Evolutionary conservation across 2,329 filamentous ascomycete species (phyloP).

Genomic region (Diaporthe eres): DNA sequence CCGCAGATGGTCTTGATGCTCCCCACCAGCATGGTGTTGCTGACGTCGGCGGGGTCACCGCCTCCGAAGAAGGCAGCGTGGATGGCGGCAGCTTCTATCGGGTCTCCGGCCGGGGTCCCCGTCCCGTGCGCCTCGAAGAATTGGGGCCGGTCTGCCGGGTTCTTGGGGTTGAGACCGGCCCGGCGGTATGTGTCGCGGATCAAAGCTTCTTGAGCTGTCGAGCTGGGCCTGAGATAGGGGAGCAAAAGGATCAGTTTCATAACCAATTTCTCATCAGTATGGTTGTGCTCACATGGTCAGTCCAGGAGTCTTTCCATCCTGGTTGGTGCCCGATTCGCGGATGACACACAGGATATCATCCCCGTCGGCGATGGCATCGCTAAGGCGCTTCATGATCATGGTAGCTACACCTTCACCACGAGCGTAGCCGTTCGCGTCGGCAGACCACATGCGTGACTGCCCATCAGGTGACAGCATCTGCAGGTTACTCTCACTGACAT

Average conservation of each 20-base stretch:
- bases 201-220: conserved; percentile 54
- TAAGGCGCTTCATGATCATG: background rate
- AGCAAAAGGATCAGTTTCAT: background rate
- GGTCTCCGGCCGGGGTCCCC: conserved; percentile 41
- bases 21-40: conserved; percentile 46
- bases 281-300: background rate
- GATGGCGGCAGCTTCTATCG: conserved; percentile 53
- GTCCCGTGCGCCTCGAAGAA: conserved; percentile 58
- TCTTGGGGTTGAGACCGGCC: conserved; percentile 53
- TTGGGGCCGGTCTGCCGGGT: conserved; percentile 50
- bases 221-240: conserved; percentile 57
- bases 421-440: background rate
- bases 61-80: conserved; percentile 47
- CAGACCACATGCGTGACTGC: conserved; percentile 30
- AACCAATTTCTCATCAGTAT: fast-evolving
- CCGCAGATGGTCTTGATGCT: conserved; percentile 54
- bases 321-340: background rate
- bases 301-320: conserved; percentile 20
- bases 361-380: background rate
- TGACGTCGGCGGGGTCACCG: background rate
- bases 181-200: conserved; percentile 56
- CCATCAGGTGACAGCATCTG: conserved; percentile 4
- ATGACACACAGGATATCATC: background rate
- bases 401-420: conserved; percentile 5
- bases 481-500: conserved; percentile 34